phyloP scores from a whole-genome alignment of 768 basidiomycete genomes.

The Macrolepiota dolichaula region DNA sequence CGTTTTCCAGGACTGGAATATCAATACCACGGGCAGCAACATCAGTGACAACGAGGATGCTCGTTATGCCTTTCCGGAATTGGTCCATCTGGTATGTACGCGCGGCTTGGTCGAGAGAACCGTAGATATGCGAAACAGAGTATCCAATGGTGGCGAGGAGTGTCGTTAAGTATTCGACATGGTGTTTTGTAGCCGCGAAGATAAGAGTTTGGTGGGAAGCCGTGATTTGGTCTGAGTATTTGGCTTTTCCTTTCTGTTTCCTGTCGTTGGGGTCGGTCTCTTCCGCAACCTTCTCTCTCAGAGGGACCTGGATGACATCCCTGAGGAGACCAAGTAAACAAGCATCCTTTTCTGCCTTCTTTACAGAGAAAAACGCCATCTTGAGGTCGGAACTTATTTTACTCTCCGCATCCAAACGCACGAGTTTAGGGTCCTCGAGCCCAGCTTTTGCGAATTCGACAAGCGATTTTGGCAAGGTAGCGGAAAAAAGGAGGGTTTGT shows the following conservation, averaged over 20 bases:
- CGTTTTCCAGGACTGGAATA: constrained; percentile 92
- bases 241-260: constrained; percentile 48
- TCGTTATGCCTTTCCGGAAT: constrained; percentile 78
- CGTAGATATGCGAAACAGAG: constrained; percentile 91
- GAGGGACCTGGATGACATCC: constrained; percentile 83
- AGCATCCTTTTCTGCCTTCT: constrained; percentile 92
- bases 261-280: constrained; percentile 28
- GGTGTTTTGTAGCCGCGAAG: constrained; percentile 96
- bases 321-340: constrained; percentile 80
- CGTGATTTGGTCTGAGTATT: constrained; percentile 46
- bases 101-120: constrained; percentile 89
- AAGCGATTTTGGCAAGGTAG: constrained; percentile 91
- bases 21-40: constrained; percentile 98
- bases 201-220: constrained; percentile 90
- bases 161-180: constrained; percentile 89
- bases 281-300: constrained; percentile 35
- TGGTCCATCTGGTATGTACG: constrained; percentile 87
- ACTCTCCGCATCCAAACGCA: constrained; percentile 94
- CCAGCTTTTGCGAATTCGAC: constrained; percentile 99
- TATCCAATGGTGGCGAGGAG: constrained; percentile 82
- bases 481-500: constrained; percentile 94
- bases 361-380: constrained; percentile 93
- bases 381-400: constrained; percentile 93
- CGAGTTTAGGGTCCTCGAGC: constrained; percentile 87
- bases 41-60: constrained; percentile 92